phyloP scores from a whole-genome alignment of 148 eudicot species.

The Fagopyrum tataricum region DNA sequence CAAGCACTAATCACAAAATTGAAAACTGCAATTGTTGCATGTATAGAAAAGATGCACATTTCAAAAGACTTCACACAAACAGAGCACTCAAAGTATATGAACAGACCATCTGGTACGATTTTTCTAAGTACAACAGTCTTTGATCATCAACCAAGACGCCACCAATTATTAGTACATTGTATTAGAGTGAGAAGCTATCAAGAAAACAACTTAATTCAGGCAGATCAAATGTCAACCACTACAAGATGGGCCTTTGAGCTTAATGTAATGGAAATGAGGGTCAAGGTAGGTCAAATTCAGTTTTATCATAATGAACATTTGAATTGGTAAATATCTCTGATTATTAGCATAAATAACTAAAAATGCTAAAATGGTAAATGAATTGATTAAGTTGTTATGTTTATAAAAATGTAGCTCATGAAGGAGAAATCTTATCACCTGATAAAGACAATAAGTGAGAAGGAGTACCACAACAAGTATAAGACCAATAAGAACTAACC shows the following conservation, averaged over 20 bases:
- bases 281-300: not conserved
- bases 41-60: not conserved
- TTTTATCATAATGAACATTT: no score
- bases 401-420: slow-evolving; percentile 13
- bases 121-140: no score
- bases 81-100: not conserved
- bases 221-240: no score
- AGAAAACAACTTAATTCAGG: not conserved
- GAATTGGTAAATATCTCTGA: no score
- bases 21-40: no score
- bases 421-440: slow-evolving; percentile 15
- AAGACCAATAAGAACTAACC: slow-evolving; percentile 40
- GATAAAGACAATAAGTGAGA: slow-evolving; percentile 61
- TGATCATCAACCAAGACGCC: not conserved
- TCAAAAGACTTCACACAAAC: not conserved
- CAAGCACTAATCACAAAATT: not conserved
- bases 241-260: not conserved
- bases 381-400: not conserved
- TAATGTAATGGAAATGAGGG: not conserved
- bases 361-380: not conserved
- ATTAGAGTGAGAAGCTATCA: not conserved
- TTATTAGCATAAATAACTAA: no score
- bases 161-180: not conserved
- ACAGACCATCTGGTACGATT: not conserved
- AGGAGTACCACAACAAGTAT: slow-evolving; percentile 48